Evolutionary conservation across 257 asterid genomes (phyloP), one percentile per base, ranked within the genome.

Genomic region (Catharanthus roseus): DNA sequence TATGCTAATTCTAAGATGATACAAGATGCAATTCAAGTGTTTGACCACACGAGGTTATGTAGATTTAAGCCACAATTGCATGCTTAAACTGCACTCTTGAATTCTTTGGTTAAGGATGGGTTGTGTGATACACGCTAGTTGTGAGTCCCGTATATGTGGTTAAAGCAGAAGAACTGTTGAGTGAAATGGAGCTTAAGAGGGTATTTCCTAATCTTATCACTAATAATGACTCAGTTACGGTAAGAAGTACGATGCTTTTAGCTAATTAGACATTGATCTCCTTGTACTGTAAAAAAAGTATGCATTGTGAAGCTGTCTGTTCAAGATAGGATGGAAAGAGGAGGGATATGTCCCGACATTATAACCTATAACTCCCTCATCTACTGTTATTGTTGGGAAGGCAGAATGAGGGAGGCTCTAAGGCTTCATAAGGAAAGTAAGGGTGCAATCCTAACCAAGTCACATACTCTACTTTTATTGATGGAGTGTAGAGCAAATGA

Each of bases 221-320:
- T 9, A 89, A 77, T 68, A 93, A 93, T 72, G n/a, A n/a, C n/a
- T n/a, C n/a, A n/a, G n/a, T n/a, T n/a, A n/a, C n/a, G n/a, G n/a
- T n/a, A n/a, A n/a, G n/a, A n/a, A n/a, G n/a, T n/a, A n/a, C n/a
- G n/a, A n/a, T n/a, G n/a, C n/a, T n/a, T n/a, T n/a, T n/a, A n/a
- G n/a, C n/a, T n/a, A n/a, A n/a, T n/a, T n/a, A n/a, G n/a, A 91
- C 96, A 3, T 72, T 91, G 86, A 88, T 91, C 68, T 83, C 96
- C 1, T 74, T 93, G 89, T 93, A 91, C 72, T 89, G 96, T 77
- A 86, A 82, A 70, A 89, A 83, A 79, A 90, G 96, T 71, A 89
- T 93, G 98, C 93, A 93, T 78, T 91, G 91, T 42, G 96, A 93
- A 81, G 96, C 95, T 93, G 53, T 86, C 82, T 3, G 85, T 93